These are phyloP conservation scores for Tetragonia tetragonoides DNA, from an alignment of 148 eudicot species.

Conservation along the genomic window DNA sequence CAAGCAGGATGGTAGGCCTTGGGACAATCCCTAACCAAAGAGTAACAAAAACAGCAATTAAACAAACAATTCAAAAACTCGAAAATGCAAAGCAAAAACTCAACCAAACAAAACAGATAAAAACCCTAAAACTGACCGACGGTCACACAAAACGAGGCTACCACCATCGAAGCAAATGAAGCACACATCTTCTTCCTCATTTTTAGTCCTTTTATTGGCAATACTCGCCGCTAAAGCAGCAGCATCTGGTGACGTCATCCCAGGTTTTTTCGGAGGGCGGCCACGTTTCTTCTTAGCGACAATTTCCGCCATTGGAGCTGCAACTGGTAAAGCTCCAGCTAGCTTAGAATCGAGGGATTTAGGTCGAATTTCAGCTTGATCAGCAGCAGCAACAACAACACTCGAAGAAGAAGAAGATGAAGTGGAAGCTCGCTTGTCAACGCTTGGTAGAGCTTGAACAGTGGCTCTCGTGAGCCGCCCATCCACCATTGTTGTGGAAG, in stretches of 20 bases:
- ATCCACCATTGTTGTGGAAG: constrained; percentile 25
- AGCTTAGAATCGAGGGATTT: constrained; percentile 29
- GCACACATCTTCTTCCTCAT: constrained; percentile 85
- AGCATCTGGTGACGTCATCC: constrained; percentile 27
- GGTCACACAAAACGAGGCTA: constrained; percentile 79
- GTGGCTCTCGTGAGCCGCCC: not conserved
- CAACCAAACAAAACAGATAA: not conserved
- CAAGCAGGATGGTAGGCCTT: constrained; percentile 96
- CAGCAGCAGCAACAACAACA: constrained; percentile 14
- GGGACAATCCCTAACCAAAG: constrained; percentile 63
- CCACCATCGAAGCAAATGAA: constrained; percentile 95
- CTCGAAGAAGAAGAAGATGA: not conserved
- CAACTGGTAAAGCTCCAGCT: constrained; percentile 24
- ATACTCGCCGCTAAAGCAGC: constrained; percentile 1
- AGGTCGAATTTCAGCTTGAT: constrained; percentile 23
- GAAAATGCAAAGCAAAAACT: constrained; percentile 5
- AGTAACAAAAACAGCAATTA: not conserved
- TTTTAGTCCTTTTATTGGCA: constrained; percentile 31
- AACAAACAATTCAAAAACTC: not conserved
- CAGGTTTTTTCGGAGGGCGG: constrained; percentile 51
- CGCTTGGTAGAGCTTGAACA: constrained; percentile 27
- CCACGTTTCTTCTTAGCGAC: constrained; percentile 57
- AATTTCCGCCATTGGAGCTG: constrained; percentile 12
- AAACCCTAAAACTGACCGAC: constrained; percentile 41
- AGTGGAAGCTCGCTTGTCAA: constrained; percentile 16